Base-by-base conservation (phyloP, 2,329 filamentous ascomycete genomes). In the Lecanicillium sp. region DNA sequence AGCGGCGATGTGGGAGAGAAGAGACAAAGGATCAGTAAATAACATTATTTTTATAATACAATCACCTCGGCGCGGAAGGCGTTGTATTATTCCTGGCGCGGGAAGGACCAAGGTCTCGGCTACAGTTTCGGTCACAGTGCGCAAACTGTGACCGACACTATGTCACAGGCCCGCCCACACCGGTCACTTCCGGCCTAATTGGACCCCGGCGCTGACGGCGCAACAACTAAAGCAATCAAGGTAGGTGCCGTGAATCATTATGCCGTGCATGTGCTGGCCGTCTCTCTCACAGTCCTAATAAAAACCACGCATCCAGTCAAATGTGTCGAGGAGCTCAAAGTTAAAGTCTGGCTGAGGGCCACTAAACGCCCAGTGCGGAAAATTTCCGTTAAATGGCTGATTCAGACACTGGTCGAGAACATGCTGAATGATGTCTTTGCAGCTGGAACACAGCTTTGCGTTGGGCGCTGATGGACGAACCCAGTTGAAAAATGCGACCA, bases 401-500 rank as follows among this genome's bases (percentile, higher is more conserved):
- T 76, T 74, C 10, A 77, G 61, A 3, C 72, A 67, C 39, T 74
- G 69, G 30, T 77, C 73, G 9, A 77, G 61, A 1, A 77, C 74
- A 12, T 66, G 69, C 45, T 73, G 68, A 37, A 78, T 75, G n/a
- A 75, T 64, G 3, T 61, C 62, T 49, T 71, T 71, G 57, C 70
- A 73, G 17, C 70, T 62, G 15, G 57, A 60, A 53, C 73, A 77
- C 5, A 77, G 60, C n/a, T 70, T 65, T 5, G 67, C 69, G 26
- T 77, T 77, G 2, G 73, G 71, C 0, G 70, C 70, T 2, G 67
- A 65, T 0, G 72, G 71, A 4, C 65, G 63, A 1, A 77, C 64
- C 74, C 74, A 77, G 44, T 74, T 71, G 10, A 77, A 62, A 47
- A 76, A 77, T 0, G 71, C 73, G 2, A 75, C 66, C 0, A 78